Conservation (phyloP, 495 filamentous ascomycete genomes). For the Podospora australis region DNA sequence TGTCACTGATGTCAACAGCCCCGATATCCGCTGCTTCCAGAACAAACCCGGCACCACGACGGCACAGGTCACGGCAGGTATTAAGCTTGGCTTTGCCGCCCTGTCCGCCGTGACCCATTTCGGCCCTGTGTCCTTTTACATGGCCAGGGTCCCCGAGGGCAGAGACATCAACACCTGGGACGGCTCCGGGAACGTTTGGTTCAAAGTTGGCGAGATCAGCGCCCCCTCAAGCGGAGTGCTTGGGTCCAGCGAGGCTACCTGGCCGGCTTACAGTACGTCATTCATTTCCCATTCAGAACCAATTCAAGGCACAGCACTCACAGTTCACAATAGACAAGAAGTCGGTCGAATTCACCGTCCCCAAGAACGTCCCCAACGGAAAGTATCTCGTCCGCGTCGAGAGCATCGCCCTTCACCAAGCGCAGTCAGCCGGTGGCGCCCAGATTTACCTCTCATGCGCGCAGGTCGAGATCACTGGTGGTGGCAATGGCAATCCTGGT, state of each 20-base stretch:
- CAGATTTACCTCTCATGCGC: constrained; percentile 51
- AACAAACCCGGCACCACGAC: constrained; percentile 22
- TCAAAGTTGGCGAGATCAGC: constrained; percentile 38
- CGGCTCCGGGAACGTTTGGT: constrained; percentile 42
- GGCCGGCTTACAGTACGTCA: constrained; percentile 35
- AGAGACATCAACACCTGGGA: constrained; percentile 40
- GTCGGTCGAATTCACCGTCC: constrained; percentile 30
- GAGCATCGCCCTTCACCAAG: constrained; percentile 34
- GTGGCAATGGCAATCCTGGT: constrained; percentile 39
- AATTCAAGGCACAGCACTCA: too few relatives aligned
- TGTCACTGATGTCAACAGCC: constrained; percentile 34
- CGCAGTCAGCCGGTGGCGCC: constrained; percentile 32
- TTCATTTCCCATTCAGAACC: too few relatives aligned
- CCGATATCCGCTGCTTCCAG: constrained; percentile 43
- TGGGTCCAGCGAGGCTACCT: constrained; percentile 25
- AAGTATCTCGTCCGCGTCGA: constrained; percentile 37
- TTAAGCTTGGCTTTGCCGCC: constrained; percentile 38
- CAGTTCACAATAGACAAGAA: constrained; percentile 10
- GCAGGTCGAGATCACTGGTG: constrained; percentile 49
- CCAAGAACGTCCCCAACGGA: constrained; percentile 32
- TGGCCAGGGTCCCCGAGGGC: constrained; percentile 40
- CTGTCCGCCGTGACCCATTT: constrained; percentile 37
- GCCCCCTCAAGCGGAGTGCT: constrained; percentile 20
- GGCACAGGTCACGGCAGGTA: constrained; percentile 33
- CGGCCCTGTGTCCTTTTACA: constrained; percentile 44